Base-by-base conservation (phyloP, 2,329 filamentous ascomycete species). In the Salinomyces thailandicus region DNA sequence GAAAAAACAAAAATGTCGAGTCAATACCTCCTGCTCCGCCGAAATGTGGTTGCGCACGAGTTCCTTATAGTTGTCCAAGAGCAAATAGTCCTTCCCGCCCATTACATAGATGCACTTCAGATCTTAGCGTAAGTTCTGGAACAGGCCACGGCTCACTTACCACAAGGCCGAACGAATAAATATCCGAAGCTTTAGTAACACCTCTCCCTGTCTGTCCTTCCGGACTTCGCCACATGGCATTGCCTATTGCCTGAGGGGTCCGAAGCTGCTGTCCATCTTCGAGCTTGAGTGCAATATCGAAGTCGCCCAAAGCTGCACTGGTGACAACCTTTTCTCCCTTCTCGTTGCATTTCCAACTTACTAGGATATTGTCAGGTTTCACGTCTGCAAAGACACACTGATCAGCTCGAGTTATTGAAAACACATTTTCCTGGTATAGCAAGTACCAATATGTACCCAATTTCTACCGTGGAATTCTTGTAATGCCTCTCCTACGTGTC, bases 201-300 rank as follows among this genome's bases (percentile, higher is more conserved):
- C 42, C 52, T 43, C 56, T 24, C n/a, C 20, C 55, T 5, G 54
- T 57, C 42, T 62, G 57, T 39, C 50, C 56, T 52, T 63, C 59
- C 37, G 53, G 60, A 48, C 59, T 63, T 48, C 58, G 55, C 59
- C 58, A 62, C 55, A 62, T 62, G 14, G 41, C 52, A 43, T 63
- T 62, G 11, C 58, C 58, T 46, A 62, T 47, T 39, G 50, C 49
- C 47, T 53, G 38, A 37, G 43, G 48, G 5, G 49, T 53, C 13
- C 49, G 39, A 42, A 44, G 44, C 35, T 44, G 33, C 33, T 50
- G 41, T 46, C 48, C 50, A 26, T 41, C 39, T 43, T 58, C 43
- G n/a, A 45, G 43, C 44, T 60, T 55, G 38, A 45, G 57, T 45
- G 53, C 49, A 35, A 58, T 46, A 40, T 62, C 57, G 33, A 62